Evolutionary conservation across 2,329 filamentous ascomycete genomes (phyloP).

Genomic region (Zasmidium angulare): DNA sequence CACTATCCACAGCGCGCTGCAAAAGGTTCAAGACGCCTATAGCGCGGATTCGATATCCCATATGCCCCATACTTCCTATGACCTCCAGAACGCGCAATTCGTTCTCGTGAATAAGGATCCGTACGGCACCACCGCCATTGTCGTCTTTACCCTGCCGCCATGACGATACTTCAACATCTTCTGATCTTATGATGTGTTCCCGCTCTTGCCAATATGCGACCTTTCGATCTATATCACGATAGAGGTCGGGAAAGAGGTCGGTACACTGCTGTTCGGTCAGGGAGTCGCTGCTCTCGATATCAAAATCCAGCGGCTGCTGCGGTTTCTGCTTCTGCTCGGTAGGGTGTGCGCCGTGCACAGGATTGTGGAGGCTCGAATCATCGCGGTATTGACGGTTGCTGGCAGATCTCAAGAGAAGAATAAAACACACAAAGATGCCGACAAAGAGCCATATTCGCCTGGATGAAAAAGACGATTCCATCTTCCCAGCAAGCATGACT

Average conservation of each 20-base stretch:
- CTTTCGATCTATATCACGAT: conserved; percentile 43
- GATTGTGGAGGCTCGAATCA: too few species aligned
- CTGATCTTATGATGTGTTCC: conserved; percentile 11
- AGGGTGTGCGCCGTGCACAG: neutral
- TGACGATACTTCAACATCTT: conserved; percentile 16
- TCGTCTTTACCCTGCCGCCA: conserved; percentile 14
- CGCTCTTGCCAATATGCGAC: conserved; percentile 13
- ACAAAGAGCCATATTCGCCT: neutral
- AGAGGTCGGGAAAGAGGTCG: conserved; percentile 51
- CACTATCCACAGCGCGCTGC: conserved; percentile 17
- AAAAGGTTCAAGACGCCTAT: conserved; percentile 18
- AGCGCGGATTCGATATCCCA: conserved; percentile 11
- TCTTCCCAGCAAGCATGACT: neutral
- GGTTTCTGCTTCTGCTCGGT: neutral
- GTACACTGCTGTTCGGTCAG: conserved; percentile 40
- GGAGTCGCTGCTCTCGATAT: neutral
- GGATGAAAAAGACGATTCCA: neutral
- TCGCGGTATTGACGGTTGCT: too few species aligned
- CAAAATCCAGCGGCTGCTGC: neutral
- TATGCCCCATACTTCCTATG: conserved; percentile 11
- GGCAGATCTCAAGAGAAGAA: neutral
- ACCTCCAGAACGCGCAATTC: conserved; percentile 21
- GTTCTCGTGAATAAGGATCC: conserved; percentile 21
- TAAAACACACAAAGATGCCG: neutral
- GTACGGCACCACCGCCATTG: conserved; percentile 13